Conservation (phyloP, 2,329 filamentous ascomycete genomes). For the Beauveria medogensis region DNA sequence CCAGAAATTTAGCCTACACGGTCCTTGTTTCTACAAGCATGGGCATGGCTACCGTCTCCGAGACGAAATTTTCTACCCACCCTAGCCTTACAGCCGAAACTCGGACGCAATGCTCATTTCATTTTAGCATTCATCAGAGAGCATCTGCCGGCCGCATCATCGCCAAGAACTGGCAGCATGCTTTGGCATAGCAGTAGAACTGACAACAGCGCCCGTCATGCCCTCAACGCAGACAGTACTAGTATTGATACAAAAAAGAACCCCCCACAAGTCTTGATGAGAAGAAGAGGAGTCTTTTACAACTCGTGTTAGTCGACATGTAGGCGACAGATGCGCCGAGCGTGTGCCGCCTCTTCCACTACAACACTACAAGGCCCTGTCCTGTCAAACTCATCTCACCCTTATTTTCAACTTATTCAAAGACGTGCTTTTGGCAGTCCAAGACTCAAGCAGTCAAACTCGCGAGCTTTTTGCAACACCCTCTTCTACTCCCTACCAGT, state of each 20-base stretch:
- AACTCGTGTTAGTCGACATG: not conserved
- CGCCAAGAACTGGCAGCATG: not conserved
- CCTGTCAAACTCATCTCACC: not conserved
- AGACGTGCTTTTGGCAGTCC: not conserved
- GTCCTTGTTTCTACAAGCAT: not conserved
- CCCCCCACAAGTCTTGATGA: not conserved
- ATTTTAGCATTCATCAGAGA: not conserved
- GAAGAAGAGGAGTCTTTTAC: not conserved
- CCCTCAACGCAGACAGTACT: not conserved
- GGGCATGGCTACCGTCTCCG: not conserved
- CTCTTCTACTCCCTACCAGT: not conserved
- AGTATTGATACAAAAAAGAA: not conserved
- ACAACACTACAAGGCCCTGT: not conserved
- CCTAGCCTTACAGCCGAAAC: slow-evolving; percentile 2
- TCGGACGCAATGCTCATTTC: not conserved
- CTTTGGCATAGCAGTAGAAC: not conserved
- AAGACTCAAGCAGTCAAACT: not conserved
- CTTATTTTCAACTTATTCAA: not conserved
- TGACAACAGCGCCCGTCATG: not conserved
- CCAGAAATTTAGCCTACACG: not conserved
- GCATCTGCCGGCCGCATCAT: slow-evolving; percentile 6
- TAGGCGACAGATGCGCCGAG: not conserved
- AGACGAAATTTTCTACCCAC: not conserved
- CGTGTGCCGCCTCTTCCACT: not conserved
- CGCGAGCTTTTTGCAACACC: not conserved